These are phyloP conservation scores for Fusarium tuaranense DNA, from an alignment of 2,329 filamentous ascomycete genomes.

Conservation along the genomic window DNA sequence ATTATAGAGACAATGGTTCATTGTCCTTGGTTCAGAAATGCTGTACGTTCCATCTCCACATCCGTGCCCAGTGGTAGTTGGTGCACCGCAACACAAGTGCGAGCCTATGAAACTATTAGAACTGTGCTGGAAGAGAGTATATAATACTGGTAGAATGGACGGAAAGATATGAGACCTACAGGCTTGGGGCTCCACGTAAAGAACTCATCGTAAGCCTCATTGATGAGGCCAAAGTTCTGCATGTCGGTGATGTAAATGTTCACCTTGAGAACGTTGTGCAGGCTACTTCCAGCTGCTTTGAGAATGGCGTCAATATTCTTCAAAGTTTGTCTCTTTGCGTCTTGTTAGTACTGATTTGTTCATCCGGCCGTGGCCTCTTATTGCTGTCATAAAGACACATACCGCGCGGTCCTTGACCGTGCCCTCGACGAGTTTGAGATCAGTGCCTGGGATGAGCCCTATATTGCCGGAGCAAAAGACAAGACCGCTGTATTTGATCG, in stretches of 20 bases:
- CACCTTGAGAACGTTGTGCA: conserved; percentile 73
- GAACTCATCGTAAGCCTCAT: conserved; percentile 65
- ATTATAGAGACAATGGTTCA: too few relatives aligned
- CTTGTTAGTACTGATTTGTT: not conserved
- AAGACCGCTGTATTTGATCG: conserved; percentile 71
- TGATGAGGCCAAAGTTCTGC: conserved; percentile 71
- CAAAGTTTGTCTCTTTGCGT: conserved; percentile 58
- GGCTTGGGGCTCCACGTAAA: conserved; percentile 61
- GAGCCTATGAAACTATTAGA: conserved; percentile 56
- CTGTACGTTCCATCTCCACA: conserved; percentile 80
- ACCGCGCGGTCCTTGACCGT: conserved; percentile 62
- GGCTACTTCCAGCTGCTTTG: conserved; percentile 67
- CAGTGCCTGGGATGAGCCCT: conserved; percentile 66
- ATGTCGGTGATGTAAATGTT: conserved; percentile 76
- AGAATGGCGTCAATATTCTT: conserved; percentile 70
- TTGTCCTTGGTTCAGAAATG: not conserved
- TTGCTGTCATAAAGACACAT: not conserved
- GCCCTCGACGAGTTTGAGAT: conserved; percentile 62
- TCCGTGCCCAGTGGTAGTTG: conserved; percentile 77
- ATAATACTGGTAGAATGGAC: not conserved
- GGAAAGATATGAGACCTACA: conserved; percentile 47
- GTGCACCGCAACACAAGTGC: conserved; percentile 80
- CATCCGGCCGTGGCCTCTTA: conserved; percentile 47
- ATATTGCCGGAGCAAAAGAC: conserved; percentile 78
- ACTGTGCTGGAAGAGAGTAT: not conserved